Evolutionary conservation across 208 protist species (phyloP).

Genomic region (Naegleria fowleri): DNA sequence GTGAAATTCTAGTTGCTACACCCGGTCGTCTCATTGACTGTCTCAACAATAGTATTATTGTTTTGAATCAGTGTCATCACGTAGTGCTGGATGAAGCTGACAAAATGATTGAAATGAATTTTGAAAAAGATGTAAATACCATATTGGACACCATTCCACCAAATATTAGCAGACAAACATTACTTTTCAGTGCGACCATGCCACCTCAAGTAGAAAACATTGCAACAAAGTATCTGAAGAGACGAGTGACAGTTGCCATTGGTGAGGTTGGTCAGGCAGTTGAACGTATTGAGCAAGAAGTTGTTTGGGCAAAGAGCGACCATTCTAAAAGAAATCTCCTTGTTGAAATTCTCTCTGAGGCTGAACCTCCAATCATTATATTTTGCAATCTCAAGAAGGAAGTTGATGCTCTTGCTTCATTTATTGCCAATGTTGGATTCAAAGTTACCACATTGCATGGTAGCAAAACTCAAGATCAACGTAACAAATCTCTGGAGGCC

Average conservation of each 20-base stretch:
- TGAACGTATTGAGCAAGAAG: slow-evolving; percentile 44
- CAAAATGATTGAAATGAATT: slow-evolving; percentile 66
- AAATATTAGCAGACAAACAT: slow-evolving; percentile 38
- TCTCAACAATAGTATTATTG: slow-evolving; percentile 79
- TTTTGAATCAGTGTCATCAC: slow-evolving; percentile 92
- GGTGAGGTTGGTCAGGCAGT: slow-evolving; percentile 46
- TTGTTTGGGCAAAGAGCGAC: slow-evolving; percentile 38
- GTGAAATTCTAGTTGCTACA: slow-evolving; percentile 71
- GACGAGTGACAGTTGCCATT: slow-evolving; percentile 52
- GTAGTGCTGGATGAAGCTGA: slow-evolving; percentile 96
- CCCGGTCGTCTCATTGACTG: slow-evolving; percentile 93
- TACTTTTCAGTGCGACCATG: slow-evolving; percentile 82
- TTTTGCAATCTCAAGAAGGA: slow-evolving; percentile 68
- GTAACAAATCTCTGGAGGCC: slow-evolving; percentile 56
- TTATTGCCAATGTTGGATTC: slow-evolving; percentile 39
- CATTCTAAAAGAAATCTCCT: slow-evolving; percentile 56
- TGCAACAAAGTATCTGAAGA: slow-evolving; percentile 54
- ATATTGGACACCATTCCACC: slow-evolving; percentile 64
- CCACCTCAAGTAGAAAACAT: slow-evolving; percentile 63
- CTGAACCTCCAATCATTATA: slow-evolving; percentile 66
- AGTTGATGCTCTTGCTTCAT: slow-evolving; percentile 27
- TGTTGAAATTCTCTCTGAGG: slow-evolving; percentile 45
- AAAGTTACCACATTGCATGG: slow-evolving; percentile 47
- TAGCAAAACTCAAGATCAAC: slow-evolving; percentile 57
- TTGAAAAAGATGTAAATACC: slow-evolving; percentile 49